phyloP scores from a whole-genome alignment of 495 filamentous ascomycete genomes.

The Aspergillus sparsus region DNA sequence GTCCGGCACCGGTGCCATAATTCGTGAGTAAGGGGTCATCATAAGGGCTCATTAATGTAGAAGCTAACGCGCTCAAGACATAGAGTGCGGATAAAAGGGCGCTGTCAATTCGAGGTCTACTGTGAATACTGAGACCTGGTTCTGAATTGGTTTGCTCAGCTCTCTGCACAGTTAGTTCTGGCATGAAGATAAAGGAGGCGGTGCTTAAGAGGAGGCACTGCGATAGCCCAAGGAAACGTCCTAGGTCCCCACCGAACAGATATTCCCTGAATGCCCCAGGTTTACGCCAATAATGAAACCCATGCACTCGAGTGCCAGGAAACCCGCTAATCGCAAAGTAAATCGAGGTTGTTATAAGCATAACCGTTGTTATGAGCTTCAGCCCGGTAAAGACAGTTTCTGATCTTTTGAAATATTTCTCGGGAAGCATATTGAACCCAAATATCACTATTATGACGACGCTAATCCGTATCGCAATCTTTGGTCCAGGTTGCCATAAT shows the following conservation, averaged over 20 bases:
- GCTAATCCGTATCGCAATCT: conserved; percentile 68
- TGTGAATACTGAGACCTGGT: conserved; percentile 34
- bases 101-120: conserved; percentile 24
- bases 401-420: conserved; percentile 75
- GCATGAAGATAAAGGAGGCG: conserved; percentile 56
- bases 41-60: conserved; percentile 57
- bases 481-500: conserved; percentile 66
- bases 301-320: conserved; percentile 63
- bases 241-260: conserved; percentile 58
- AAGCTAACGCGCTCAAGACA: conserved; percentile 57
- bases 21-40: conserved; percentile 55
- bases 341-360: conserved; percentile 66
- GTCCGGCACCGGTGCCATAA: conserved; percentile 50
- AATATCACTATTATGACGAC: conserved; percentile 71
- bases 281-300: conserved; percentile 73
- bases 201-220: conserved; percentile 60
- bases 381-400: conserved; percentile 76
- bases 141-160: conserved; percentile 46
- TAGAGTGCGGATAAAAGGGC: conserved; percentile 56
- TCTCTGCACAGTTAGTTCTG: conserved; percentile 55
- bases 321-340: conserved; percentile 70
- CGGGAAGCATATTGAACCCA: conserved; percentile 74
- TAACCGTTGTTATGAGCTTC: conserved; percentile 77
- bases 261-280: conserved; percentile 72
- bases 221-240: conserved; percentile 69